Evolutionary conservation across 306 rosid genomes (phyloP), one percentile per base, ranked within the genome.

Genomic region (Delonix regia): DNA sequence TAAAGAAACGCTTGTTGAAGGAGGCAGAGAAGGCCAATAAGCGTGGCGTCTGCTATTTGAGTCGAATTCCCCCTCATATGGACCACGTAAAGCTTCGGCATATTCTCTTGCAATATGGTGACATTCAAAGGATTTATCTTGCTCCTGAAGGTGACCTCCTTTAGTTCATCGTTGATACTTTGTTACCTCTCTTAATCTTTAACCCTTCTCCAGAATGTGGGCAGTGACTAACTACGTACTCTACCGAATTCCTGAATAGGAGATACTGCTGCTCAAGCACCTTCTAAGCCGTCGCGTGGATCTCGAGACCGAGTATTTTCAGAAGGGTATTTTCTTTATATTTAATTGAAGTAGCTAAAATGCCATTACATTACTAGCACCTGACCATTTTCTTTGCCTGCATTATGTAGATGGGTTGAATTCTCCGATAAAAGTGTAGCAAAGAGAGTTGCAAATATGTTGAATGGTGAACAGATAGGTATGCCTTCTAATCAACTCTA

Each of bases 381-480:
- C 42, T 79, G 67, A 49, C 62, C 39, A 67, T 71, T 75, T 81
- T 18, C 45, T 74, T 71, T 47, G 28, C 86, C 30, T 70, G 15
- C 64, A 48, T 55, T 51, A 7, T 86, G 88, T 79, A 91, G 99
- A 79, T 95, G 99, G 99, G 94, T 89, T 81, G 98, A 95, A 73
- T 95, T 95, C 69, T 34, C 82, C 4, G 75, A 93, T 76, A 95
- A 93, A 87, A 81, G 79, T 51, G 87, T 93, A 53, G 98, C 97
- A 33, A 93, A 95, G 83, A 88, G 85, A 81, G 94, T 91, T 73
- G 98, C 99, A 45, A 74, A 87, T 39, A 87, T 85, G 89, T 70
- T 95, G 48, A 95, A 95, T 80, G 98, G 97, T 33, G 98, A 95
- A 95, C 92, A 87, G 28, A 90, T 90, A 75, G 99, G 99, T 94